Base-by-base conservation (phyloP, 768 basidiomycete species). In the Phylloporus sp. region DNA sequence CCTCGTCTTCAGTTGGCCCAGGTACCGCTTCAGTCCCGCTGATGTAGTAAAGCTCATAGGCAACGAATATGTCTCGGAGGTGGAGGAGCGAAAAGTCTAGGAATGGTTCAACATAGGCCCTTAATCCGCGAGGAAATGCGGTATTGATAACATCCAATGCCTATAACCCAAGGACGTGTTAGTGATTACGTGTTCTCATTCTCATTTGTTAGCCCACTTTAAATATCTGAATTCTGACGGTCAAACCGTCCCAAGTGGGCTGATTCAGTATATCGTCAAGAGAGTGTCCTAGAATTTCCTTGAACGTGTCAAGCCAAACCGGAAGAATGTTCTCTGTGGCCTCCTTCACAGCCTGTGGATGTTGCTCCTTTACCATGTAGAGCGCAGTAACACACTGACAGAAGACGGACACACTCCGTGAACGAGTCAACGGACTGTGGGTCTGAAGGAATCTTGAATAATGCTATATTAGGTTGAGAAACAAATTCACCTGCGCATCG, bases 301-400 rank as follows among this genome's bases (percentile, higher is more conserved):
- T 83, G 75, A 97, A 93, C 1, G 91, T 90, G 32, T 88, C 86
- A n/a, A 97, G 71, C 97, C 97, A 99, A 15, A 84, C 76, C 1
- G 95, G 91, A 6, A 95, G 80, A 36, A 97, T 83, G 39, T 82
- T 79, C 23, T 80, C 83, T 29, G 82, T 80, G 1, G 93, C 93
- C 57, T 90, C 86, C 61, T 88, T 88, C 32, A 91, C 90, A 1
- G 89, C 81, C 51, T 87, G 82, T 0, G 94, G 91, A 59, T 94
- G 87, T 58, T 93, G 87, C 31, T 93, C 92, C 66, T 94, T 93
- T 50, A 98, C 92, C 85, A 95, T 97, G 69, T 89, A 94, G 16
- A 98, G 76, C 6, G 93, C 86, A 46, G 83, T 81, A 4, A 97
- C 76, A 62, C 92, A 94, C 73, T 97, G 91, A 27, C 87, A 77